A percentile compares a stretch with the other conserved stretches of the same genome.
phyloP scores from a whole-genome alignment of 495 filamentous ascomycete species.

The Neurospora terricola region DNA sequence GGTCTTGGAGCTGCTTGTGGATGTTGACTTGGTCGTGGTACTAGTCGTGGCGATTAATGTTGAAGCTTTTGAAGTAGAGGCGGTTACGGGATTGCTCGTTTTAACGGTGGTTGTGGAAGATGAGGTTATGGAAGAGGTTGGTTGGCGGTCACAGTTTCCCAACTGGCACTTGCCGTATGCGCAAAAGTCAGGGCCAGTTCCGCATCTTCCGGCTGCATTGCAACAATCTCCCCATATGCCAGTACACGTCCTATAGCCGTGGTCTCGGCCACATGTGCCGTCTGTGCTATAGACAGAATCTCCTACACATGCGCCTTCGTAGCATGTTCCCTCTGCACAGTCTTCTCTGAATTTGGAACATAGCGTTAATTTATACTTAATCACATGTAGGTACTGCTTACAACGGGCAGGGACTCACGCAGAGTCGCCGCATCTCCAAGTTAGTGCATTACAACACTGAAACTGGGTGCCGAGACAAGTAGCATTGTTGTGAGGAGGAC shows the following conservation, averaged over 20 bases:
- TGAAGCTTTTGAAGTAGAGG: too few relatives aligned
- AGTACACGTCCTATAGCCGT: constrained; percentile 10
- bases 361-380: not conserved
- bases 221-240: constrained; percentile 25
- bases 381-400: not conserved
- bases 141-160: not conserved
- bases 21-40: too few relatives aligned
- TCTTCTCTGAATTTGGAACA: constrained; percentile 8
- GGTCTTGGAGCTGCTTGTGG: too few relatives aligned
- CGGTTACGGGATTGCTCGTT: too few relatives aligned
- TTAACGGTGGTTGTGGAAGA: too few relatives aligned
- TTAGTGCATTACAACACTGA: constrained; percentile 19
- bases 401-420: not conserved
- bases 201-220: constrained; percentile 9
- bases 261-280: constrained; percentile 15
- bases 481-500: constrained; percentile 20
- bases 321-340: constrained; percentile 22
- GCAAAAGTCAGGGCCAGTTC: constrained; percentile 4
- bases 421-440: constrained; percentile 18
- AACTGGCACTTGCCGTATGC: not conserved
- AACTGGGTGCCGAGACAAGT: constrained; percentile 15
- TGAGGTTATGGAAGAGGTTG: not conserved
- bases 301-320: constrained; percentile 17
- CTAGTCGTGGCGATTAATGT: too few relatives aligned
- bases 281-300: constrained; percentile 13